A percentile compares a stretch with the other conserved stretches of the same genome.
Evolutionary conservation across 2,329 filamentous ascomycete species (phyloP).

Genomic region (Reticulascus tulasneorum): DNA sequence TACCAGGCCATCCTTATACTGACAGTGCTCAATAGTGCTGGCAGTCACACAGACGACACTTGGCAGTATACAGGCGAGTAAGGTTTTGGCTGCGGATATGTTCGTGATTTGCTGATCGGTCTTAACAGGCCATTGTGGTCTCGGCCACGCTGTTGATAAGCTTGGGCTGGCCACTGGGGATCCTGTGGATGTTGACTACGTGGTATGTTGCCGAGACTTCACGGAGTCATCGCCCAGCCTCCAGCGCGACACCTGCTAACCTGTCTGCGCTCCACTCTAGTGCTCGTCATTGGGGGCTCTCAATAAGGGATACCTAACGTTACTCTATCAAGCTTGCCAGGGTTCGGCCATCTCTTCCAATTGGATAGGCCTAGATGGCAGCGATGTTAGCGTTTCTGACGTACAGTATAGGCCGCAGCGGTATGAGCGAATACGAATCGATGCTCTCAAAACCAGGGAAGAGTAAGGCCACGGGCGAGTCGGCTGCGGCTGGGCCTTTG

Average conservation of each 20-base stretch:
- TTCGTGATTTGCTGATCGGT: conserved; percentile 8
- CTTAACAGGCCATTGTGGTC: conserved; percentile 64
- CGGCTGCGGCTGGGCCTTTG: no score
- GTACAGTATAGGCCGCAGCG: no score
- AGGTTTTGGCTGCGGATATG: conserved; percentile 1
- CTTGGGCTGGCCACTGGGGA: conserved; percentile 56
- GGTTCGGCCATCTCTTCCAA: conserved; percentile 33
- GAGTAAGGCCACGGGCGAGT: conserved; percentile 20
- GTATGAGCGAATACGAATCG: conserved; percentile 40
- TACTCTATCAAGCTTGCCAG: conserved; percentile 52
- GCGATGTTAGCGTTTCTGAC: no score
- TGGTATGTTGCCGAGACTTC: conserved; percentile 43
- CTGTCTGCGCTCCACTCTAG: conserved; percentile 33
- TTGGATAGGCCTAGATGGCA: neutral
- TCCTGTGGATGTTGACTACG: conserved; percentile 66
- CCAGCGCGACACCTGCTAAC: conserved; percentile 15
- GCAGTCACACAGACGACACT: conserved; percentile 46
- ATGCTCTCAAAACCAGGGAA: conserved; percentile 29
- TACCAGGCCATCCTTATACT: no score
- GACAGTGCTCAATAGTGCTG: conserved; percentile 41
- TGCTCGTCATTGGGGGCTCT: conserved; percentile 79
- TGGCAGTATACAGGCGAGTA: conserved; percentile 37
- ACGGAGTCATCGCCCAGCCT: conserved; percentile 5
- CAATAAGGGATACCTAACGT: conserved; percentile 60
- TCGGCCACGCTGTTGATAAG: conserved; percentile 61